Percentiles rank a stretch among this genome's conserved stretches.
Evolutionary conservation across 768 basidiomycete genomes (phyloP).

Genomic region (Tylopilus sp.): DNA sequence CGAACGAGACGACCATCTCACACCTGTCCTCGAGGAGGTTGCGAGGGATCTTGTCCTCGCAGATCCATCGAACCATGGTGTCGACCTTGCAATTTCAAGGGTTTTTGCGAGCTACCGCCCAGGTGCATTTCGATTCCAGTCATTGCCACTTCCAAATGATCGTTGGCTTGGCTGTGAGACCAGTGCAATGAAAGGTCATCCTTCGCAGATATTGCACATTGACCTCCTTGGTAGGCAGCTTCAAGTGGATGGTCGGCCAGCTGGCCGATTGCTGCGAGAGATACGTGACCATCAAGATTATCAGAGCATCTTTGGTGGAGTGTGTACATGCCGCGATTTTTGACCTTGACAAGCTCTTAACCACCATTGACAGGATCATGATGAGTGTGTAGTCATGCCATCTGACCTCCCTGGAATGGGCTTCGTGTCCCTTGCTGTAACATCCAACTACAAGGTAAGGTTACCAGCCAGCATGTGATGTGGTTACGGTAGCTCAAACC

Average conservation of each 20-base stretch:
- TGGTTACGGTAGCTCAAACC: too few species aligned
- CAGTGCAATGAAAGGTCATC: not conserved
- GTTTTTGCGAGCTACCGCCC: not conserved
- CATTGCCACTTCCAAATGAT: not conserved
- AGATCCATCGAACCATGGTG: not conserved
- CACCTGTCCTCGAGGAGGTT: not conserved
- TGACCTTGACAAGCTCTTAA: too few species aligned
- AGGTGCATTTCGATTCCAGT: not conserved
- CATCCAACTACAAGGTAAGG: too few species aligned
- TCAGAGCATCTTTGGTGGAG: not conserved
- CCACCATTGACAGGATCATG: too few species aligned
- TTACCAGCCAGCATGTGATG: not conserved
- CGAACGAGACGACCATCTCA: not conserved
- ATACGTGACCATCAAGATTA: not conserved
- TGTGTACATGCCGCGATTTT: not conserved
- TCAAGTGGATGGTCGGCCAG: not conserved
- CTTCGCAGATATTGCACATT: not conserved
- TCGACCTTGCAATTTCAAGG: not conserved
- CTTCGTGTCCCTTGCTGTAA: not conserved
- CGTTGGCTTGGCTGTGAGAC: not conserved
- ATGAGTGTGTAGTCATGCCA: not conserved
- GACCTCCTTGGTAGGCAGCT: not conserved
- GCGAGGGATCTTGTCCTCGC: not conserved
- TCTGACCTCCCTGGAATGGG: not conserved
- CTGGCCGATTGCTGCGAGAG: not conserved